Base-by-base conservation (phyloP, 2,329 filamentous ascomycete genomes). In the Didymella glomerata region DNA sequence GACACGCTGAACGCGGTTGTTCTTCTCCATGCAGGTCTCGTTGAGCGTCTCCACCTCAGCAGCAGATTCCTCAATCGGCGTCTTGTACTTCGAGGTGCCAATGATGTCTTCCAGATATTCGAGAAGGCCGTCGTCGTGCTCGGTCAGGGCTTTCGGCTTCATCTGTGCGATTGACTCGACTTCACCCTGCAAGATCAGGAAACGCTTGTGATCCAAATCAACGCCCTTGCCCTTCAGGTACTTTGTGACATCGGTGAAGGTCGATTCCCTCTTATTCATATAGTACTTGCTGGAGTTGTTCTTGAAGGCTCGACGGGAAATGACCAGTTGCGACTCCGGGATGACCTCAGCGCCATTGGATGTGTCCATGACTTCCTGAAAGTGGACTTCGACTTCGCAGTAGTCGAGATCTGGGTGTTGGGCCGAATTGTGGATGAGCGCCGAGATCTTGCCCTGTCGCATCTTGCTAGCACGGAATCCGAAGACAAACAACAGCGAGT, bases 251-350 rank as follows among this genome's bases (percentile, higher is more conserved):
- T 88, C 86, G 0, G 93, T 98, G 76, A 97, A 99, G 72, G 91
- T 96, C 32, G 94, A 97, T 62, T 90, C 88, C 69, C 90, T 91
- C 64, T 86, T 88, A 73, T 99, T 92, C 81, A 99, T 96, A 79
- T 96, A 98, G 80, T 99, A 99, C 78, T 95, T 96, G 86, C 94
- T 98, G 10, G 91, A 90, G 78, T 98, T 99, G 80, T 98, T 99
- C 77, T 93, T 95, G 86, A 99, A 99, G 0, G 93, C 95, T 74
- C 89, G 90, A 71, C 95, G 88, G 8, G 95, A 97, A 66, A 99
- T 90, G 60, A 97, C 83, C 51, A 99, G 83, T 56, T 90, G 87
- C 16, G 94, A 96, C 71, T 95, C 85, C 38, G 93, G 91, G 46
- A 98, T 87, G 14, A 93, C 83, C 70, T 93, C 87, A 56, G 88